Evolutionary conservation across 306 rosid genomes (phyloP), one percentile per base, ranked within the genome.

Genomic region (Dicorynia guianensis): DNA sequence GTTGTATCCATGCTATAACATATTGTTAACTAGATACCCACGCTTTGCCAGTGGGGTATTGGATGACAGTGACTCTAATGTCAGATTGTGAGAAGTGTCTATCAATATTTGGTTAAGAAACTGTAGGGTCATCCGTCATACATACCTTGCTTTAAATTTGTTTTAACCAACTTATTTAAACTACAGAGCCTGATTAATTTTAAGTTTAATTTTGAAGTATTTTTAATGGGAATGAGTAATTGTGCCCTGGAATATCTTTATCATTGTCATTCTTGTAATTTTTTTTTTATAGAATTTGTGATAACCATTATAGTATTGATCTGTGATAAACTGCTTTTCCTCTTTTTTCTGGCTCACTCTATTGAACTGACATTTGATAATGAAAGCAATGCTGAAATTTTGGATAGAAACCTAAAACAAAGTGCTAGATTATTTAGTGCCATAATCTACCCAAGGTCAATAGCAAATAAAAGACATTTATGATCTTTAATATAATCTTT

Each of bases 401-500:
- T 39, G 12, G 62, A 62, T 18, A 53, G 7, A 55, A 48, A 53
- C 18, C 57, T 56, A 12, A n/a, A 49, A 63, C 58, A 40, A 34
- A 38, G 19, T 66, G 40, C 20, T 65, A 14, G 46, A 39, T 65
- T 17, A 13, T n/a, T 25, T 25, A 25, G 30, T 25, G 30, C 30
- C 30, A 19, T 48, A 33, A 13, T 36, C 33, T 36, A 38, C 56
- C 64, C 71, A 33, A 20, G 44, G 66, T 77, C 43, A 18, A 12
- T 38, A 55, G 60, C 62, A 34, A 44, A 55, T 42, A 39, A 40
- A 64, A 64, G 65, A 47, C 43, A 19, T 14, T 47, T 18, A 34
- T 80, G 85, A 39, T 59, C 46, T 69, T 7, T 71, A 42, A 49
- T 43, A 4, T 30, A 47, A 63, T 70, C 19, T 11, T 64, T 66